These are phyloP conservation scores for Amphibolis antarctica DNA, from an alignment of 106 monocot species.

Conservation along the genomic window DNA sequence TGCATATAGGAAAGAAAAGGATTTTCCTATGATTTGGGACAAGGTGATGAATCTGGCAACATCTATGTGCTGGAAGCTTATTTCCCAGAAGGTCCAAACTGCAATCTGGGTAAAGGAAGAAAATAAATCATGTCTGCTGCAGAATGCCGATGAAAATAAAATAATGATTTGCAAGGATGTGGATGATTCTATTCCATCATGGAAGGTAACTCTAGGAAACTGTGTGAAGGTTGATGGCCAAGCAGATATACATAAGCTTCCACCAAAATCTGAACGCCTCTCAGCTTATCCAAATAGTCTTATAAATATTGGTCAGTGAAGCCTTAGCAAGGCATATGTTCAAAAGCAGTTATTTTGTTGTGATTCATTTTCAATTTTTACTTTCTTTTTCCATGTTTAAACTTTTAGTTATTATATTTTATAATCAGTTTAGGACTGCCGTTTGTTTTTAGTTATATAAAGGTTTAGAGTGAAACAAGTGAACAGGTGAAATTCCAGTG, in stretches of 20 bases:
- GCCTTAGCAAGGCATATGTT: conserved; percentile 1
- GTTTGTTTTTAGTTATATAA: too few species aligned
- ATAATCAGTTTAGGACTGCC: too few species aligned
- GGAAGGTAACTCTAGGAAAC: conserved; percentile 58
- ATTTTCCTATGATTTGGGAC: conserved; percentile 79
- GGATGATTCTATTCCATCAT: conserved; percentile 50
- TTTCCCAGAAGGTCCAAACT: conserved; percentile 78
- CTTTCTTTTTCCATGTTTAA: not conserved
- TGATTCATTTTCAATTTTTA: not conserved
- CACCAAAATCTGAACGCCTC: conserved; percentile 60
- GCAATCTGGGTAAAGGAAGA: conserved; percentile 89
- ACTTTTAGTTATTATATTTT: not conserved
- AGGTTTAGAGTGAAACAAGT: too few species aligned
- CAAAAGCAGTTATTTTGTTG: not conserved
- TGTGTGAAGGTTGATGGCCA: conserved; percentile 36
- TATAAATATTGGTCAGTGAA: conserved; percentile 55
- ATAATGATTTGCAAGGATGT: conserved; percentile 40
- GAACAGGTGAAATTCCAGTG: too few species aligned
- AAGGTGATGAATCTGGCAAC: conserved; percentile 65
- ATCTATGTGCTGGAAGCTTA: conserved; percentile 92
- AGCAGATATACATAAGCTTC: conserved; percentile 43
- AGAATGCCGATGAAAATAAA: conserved; percentile 53
- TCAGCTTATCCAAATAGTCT: conserved; percentile 55
- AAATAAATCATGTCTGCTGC: conserved; percentile 46
- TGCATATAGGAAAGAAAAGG: conserved; percentile 84